Conservation (phyloP, 345 rosid species). For the Eucalyptus virginea region DNA sequence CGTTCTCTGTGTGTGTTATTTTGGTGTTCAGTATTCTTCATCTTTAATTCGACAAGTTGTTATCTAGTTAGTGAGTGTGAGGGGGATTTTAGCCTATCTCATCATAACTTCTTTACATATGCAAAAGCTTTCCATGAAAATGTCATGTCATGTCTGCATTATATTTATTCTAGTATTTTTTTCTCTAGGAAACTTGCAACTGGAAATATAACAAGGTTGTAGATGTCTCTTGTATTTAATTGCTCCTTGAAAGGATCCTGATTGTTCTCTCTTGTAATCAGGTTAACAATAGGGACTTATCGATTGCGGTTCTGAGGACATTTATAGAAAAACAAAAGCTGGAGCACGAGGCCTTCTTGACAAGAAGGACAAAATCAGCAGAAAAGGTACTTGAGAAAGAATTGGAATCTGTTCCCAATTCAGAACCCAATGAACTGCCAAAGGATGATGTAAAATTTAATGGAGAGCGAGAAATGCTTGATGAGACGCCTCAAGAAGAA, state of each 20-base stretch:
- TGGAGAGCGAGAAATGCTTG: conserved; percentile 21
- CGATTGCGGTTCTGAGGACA: conserved; percentile 79
- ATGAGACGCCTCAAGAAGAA: conserved; percentile 28
- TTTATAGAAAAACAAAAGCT: conserved; percentile 54
- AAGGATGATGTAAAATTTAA: conserved; percentile 18
- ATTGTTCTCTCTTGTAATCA: conserved; percentile 5
- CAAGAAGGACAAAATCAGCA: conserved; percentile 39
- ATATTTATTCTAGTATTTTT: neutral
- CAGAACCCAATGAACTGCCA: conserved; percentile 12
- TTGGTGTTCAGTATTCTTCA: neutral
- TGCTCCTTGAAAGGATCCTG: neutral
- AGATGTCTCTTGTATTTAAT: neutral
- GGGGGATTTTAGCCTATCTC: neutral
- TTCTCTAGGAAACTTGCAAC: neutral
- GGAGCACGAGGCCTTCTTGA: conserved; percentile 51
- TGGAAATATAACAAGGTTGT: neutral
- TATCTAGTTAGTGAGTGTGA: neutral
- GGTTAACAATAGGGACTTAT: conserved; percentile 93
- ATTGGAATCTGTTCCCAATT: conserved; percentile 14
- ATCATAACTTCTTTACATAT: neutral
- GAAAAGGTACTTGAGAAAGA: conserved; percentile 23
- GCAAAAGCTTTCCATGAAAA: neutral
- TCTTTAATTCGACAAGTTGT: neutral
- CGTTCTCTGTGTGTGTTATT: neutral
- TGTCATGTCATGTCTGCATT: neutral